Evolutionary conservation across 352 stramenopile species (phyloP).

Genomic region (Phytophthora quininea): DNA sequence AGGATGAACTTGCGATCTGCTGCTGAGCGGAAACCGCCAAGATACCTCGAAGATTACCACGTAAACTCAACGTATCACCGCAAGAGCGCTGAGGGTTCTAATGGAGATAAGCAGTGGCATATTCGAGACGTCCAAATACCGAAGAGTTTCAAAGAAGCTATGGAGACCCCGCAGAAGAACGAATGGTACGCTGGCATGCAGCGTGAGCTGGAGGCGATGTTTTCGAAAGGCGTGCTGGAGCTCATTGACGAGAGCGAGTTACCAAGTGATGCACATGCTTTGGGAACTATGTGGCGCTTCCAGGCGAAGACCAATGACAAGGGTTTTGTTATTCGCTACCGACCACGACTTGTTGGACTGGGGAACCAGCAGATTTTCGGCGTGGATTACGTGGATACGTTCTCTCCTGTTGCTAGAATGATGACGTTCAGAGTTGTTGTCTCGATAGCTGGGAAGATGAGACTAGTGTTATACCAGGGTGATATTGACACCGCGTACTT

Average conservation of each 20-base stretch:
- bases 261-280: background rate
- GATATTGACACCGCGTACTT: conserved; percentile 23
- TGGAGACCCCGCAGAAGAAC: background rate
- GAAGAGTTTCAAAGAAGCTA: background rate
- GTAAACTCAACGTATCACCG: conserved; percentile 5
- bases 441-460: background rate
- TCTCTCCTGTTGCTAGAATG: conserved; percentile 21
- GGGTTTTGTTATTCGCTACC: background rate
- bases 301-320: conserved; percentile 10
- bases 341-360: conserved; percentile 1
- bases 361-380: conserved; percentile 8
- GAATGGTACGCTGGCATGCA: conserved; percentile 1
- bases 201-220: conserved; percentile 8
- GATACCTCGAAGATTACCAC: conserved; percentile 10
- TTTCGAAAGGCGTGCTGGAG: conserved; percentile 11
- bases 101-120: background rate
- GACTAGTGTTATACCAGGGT: conserved; percentile 12
- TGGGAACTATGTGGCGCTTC: conserved; percentile 10
- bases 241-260: conserved; percentile 2
- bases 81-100: background rate
- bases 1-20: conserved; percentile 4
- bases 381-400: conserved; percentile 1
- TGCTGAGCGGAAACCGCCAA: background rate
- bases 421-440: conserved; percentile 10
- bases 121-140: conserved; percentile 3